Evolutionary conservation across 2,329 filamentous ascomycete genomes (phyloP).

Genomic region (Pseudogymnoascus sp.): DNA sequence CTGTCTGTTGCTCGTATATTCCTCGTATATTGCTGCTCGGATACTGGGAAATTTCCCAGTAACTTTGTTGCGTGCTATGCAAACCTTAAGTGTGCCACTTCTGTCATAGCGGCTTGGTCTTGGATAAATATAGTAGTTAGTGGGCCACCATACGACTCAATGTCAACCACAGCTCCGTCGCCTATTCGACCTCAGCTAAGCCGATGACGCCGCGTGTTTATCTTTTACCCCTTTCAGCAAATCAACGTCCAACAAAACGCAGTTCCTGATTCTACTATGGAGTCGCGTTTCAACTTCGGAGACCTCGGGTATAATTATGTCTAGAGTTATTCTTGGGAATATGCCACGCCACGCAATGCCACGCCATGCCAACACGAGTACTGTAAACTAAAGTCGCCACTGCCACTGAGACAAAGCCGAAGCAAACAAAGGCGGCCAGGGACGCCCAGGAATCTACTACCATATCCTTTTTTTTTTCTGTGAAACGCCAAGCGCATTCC

Average conservation of each 20-base stretch:
- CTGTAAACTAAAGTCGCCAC: no score
- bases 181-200: not conserved
- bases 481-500: not conserved
- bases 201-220: conserved; percentile 2
- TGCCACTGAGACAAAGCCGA: not conserved
- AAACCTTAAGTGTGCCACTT: conserved; percentile 6
- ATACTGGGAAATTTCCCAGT: not conserved
- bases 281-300: not conserved
- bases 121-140: not conserved
- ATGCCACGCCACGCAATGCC: not conserved
- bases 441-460: not conserved
- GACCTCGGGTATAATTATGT: not conserved
- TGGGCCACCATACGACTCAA: conserved; percentile 1
- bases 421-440: not conserved
- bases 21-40: not conserved
- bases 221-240: not conserved
- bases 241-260: not conserved
- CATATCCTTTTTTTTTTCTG: not conserved
- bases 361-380: not conserved
- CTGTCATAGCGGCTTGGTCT: not conserved
- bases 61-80: not conserved
- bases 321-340: not conserved
- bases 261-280: not conserved
- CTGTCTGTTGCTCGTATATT: not conserved
- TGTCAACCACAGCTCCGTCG: not conserved